Base-by-base conservation (phyloP, 352 stramenopile genomes). In the Phytophthora tubulina region DNA sequence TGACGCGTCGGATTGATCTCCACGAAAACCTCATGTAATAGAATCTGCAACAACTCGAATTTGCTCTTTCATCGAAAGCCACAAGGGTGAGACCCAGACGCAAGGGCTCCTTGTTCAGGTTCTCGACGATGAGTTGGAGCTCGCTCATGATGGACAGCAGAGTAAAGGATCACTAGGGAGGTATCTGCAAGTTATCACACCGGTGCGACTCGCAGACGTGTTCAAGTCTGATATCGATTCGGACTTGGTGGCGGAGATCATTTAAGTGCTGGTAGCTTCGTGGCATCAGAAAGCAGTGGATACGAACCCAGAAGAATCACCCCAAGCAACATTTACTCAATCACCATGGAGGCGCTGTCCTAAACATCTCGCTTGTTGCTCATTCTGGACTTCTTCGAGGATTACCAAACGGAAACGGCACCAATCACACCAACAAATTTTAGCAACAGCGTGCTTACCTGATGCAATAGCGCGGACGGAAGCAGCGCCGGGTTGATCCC, bases 41-140 rank as follows among this genome's bases (percentile, higher is more conserved):
- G 84, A 46, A 98, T 87, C 79, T 98, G 92, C 9, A 99, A 82
- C 50, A 98, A 76, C 68, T 99, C 95, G 46, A 96, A 94, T 67
- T 91, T 93, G 63, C 85, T 90, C 68, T 98, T 77, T 98, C 94
- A 59, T 99, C 96, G 62, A 99, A 98, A 44, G 95, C 93, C 49
- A 97, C 90, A 58, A 98, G 79, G 31, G 86, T 94, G 58, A 98
- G 79, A 7, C 93, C 88, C 31, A 97, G 85, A 7, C 85, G 88
- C 81, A 98, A 98, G 7, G 94, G 93, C 63, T 95, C 85, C 73
- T 97, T 93, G 78, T 98, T 98, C 63, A 98, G 87, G 68, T 95
- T 84, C 79, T 97, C 89, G 39, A 98, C 94, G 76, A 98, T 98
- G 59, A 96, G 84, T 70, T 95, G 85, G 33, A 98, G 82, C 72